phyloP scores from a whole-genome alignment of 2,329 filamentous ascomycete genomes.

The Fusarium euwallaceae region DNA sequence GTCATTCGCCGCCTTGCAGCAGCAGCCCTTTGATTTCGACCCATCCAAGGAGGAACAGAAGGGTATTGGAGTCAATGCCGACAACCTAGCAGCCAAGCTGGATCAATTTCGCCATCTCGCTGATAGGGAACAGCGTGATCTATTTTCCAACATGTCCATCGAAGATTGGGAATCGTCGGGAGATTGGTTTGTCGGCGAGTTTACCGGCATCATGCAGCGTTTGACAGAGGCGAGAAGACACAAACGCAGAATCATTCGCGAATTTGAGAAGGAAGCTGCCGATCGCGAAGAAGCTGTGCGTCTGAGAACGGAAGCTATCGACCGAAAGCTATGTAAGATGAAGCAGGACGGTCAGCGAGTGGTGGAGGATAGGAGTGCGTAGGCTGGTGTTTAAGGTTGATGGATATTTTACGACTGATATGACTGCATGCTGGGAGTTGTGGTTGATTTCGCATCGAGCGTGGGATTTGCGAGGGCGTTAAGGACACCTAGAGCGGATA shows the following conservation, averaged over 20 bases:
- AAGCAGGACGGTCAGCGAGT: slow-evolving; percentile 69
- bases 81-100: slow-evolving; percentile 62
- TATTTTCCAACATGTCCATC: slow-evolving; percentile 67
- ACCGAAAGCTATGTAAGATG: slow-evolving; percentile 66
- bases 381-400: slow-evolving; percentile 14
- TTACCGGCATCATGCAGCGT: slow-evolving; percentile 62
- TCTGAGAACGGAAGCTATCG: slow-evolving; percentile 66
- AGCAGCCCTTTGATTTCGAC: slow-evolving; percentile 70
- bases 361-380: slow-evolving; percentile 58
- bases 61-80: slow-evolving; percentile 53
- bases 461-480: slow-evolving; percentile 31
- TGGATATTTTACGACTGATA: slow-evolving; percentile 40
- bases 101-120: slow-evolving; percentile 62
- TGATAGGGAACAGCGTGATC: slow-evolving; percentile 60
- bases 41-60: slow-evolving; percentile 60
- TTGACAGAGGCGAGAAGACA: slow-evolving; percentile 62
- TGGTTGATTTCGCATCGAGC: slow-evolving; percentile 34
- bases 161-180: slow-evolving; percentile 71
- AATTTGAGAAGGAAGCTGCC: slow-evolving; percentile 69
- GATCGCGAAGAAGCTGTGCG: slow-evolving; percentile 67
- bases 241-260: slow-evolving; percentile 63
- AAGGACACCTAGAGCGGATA: slow-evolving; percentile 23
- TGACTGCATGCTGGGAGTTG: slow-evolving; percentile 46
- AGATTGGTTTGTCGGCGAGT: slow-evolving; percentile 71
- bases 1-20: slow-evolving; percentile 64